Evolutionary conservation across 805 yeast genomes (phyloP).

Genomic region (Starmerella bombi): DNA sequence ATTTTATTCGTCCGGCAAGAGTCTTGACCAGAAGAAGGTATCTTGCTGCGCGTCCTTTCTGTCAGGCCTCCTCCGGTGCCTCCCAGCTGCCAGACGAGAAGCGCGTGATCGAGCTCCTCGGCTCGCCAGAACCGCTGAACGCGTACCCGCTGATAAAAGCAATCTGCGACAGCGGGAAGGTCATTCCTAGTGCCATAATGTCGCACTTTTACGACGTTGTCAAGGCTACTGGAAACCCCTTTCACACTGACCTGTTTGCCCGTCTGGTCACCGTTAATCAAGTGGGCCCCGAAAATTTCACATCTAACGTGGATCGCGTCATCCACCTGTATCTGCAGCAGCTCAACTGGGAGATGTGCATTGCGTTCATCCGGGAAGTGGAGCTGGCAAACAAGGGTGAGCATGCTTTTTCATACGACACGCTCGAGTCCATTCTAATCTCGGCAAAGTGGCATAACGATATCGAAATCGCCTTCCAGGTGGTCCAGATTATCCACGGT

Average conservation of each 20-base stretch:
- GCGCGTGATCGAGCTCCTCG: too few relatives aligned
- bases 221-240: constrained; percentile 2
- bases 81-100: too few relatives aligned
- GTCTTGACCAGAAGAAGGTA: too few relatives aligned
- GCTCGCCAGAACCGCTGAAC: constrained; percentile 3
- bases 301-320: constrained; percentile 13
- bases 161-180: not conserved
- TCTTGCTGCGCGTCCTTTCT: too few relatives aligned
- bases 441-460: constrained; percentile 22
- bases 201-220: constrained; percentile 8
- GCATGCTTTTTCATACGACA: constrained; percentile 13
- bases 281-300: constrained; percentile 8
- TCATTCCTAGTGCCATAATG: constrained; percentile 9
- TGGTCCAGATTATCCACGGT: constrained; percentile 18
- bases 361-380: constrained; percentile 21
- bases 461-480: constrained; percentile 21
- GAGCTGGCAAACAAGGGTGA: constrained; percentile 20
- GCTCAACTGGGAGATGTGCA: constrained; percentile 19
- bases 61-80: too few relatives aligned
- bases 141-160: constrained; percentile 5
- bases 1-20: too few relatives aligned
- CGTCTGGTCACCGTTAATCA: constrained; percentile 14
- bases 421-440: constrained; percentile 23
- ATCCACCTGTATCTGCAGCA: constrained; percentile 16
- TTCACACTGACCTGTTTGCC: constrained; percentile 12